Conservation (phyloP, 139 green algal species). For the Marvania coccoides region DNA sequence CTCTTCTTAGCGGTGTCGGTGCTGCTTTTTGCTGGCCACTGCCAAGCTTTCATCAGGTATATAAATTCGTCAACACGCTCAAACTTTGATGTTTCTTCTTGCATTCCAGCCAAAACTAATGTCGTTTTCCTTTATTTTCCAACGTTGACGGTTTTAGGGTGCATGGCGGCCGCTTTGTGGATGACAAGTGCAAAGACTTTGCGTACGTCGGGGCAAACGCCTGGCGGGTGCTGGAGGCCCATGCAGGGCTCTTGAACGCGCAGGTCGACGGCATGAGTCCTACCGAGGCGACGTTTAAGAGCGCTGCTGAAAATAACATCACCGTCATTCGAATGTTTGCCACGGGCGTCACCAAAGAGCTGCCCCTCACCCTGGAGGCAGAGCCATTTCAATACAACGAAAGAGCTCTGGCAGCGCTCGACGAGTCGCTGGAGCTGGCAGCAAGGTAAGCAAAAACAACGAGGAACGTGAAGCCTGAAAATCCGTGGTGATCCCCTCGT, state of each 20-base stretch:
- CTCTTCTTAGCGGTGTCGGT: not conserved
- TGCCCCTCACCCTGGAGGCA: slow-evolving; percentile 8
- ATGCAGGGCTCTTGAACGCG: not conserved
- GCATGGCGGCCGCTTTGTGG: not conserved
- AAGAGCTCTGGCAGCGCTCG: slow-evolving; percentile 12
- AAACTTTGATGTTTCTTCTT: too few relatives aligned
- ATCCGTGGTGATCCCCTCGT: too few relatives aligned
- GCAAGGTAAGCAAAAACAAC: too few relatives aligned
- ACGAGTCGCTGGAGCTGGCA: slow-evolving; percentile 3
- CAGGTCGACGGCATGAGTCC: slow-evolving; percentile 6
- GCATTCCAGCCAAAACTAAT: too few relatives aligned
- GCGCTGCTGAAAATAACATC: slow-evolving; percentile 16
- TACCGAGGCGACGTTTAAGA: slow-evolving; percentile 2
- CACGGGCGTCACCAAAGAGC: slow-evolving; percentile 5
- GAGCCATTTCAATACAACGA: slow-evolving; percentile 14
- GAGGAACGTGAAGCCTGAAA: too few relatives aligned
- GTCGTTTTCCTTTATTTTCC: too few relatives aligned
- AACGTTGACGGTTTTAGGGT: too few relatives aligned
- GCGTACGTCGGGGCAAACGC: slow-evolving; percentile 16
- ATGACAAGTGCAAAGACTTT: not conserved
- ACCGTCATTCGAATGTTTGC: slow-evolving; percentile 28
- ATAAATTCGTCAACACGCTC: too few relatives aligned
- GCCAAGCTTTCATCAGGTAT: not conserved
- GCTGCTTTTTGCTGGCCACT: not conserved
- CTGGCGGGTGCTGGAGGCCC: slow-evolving; percentile 25